phyloP scores from a whole-genome alignment of 805 yeast species.

The Candida xiaguanensis region DNA sequence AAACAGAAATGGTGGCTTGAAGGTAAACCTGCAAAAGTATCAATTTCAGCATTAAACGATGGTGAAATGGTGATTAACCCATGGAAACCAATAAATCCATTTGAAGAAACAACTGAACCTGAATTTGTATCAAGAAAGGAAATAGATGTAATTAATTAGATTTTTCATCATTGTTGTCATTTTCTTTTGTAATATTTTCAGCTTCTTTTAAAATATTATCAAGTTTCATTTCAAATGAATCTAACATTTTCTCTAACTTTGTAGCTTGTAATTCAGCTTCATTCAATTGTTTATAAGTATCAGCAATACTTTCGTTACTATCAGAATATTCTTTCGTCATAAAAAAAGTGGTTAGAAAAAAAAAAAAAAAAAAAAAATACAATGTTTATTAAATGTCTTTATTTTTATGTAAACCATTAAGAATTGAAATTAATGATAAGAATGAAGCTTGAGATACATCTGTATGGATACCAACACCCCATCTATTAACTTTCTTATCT shows the following conservation, averaged over 20 bases:
- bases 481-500: constrained; percentile 39
- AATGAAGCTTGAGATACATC: constrained; percentile 87
- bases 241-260: constrained; percentile 61
- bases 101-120: constrained; percentile 47
- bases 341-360: too few relatives aligned
- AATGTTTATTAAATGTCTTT: constrained; percentile 4
- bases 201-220: constrained; percentile 53
- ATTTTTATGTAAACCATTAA: constrained; percentile 42
- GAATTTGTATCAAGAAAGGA: constrained; percentile 42
- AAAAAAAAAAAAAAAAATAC: background rate
- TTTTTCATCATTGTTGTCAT: background rate
- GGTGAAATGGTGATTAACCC: constrained; percentile 61
- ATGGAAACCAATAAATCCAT: constrained; percentile 67
- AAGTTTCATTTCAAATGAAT: constrained; percentile 60
- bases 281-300: constrained; percentile 55
- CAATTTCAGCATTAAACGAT: constrained; percentile 38
- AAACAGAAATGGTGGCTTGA: constrained; percentile 88
- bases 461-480: constrained; percentile 94
- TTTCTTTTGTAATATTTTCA: constrained; percentile 19
- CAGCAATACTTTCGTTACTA: constrained; percentile 38
- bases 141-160: constrained; percentile 5
- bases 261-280: constrained; percentile 68
- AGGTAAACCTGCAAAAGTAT: constrained; percentile 66
- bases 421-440: constrained; percentile 60
- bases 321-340: constrained; percentile 5